These are phyloP conservation scores for Diaporthe sp. DNA, from an alignment of 2,329 filamentous ascomycete species.

Conservation along the genomic window DNA sequence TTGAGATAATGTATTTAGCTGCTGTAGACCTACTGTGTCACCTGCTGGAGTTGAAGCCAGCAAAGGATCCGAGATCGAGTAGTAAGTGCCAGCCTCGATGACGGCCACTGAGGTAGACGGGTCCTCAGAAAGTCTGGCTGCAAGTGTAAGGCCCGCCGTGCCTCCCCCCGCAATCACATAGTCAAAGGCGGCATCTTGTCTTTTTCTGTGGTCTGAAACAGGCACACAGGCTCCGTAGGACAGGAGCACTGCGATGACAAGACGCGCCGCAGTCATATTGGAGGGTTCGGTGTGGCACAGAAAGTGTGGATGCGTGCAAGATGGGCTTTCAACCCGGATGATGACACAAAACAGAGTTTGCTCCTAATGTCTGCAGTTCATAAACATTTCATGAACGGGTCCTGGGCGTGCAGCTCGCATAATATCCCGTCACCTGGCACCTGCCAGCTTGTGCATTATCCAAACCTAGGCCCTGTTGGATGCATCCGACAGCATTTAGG, in stretches of 20 bases:
- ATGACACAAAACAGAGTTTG: neutral
- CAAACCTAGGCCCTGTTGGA: neutral
- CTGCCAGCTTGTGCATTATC: neutral
- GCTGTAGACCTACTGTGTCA: neutral
- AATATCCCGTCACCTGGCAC: constrained; percentile 1
- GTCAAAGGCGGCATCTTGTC: constrained; percentile 25
- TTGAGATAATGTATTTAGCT: neutral
- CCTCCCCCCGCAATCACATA: constrained; percentile 19
- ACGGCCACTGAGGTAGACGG: constrained; percentile 7
- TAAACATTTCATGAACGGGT: neutral
- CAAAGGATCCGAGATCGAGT: constrained; percentile 3
- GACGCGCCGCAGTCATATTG: neutral
- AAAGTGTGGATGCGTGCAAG: neutral
- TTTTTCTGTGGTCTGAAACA: neutral
- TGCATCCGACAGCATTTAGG: neutral
- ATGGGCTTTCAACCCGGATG: neutral
- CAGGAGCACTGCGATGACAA: neutral
- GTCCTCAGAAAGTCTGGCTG: constrained; percentile 7
- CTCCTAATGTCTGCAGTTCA: neutral
- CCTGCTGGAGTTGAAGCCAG: constrained; percentile 10
- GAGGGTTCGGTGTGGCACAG: neutral
- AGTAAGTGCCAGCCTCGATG: constrained; percentile 10
- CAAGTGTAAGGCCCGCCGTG: constrained; percentile 25
- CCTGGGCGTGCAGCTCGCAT: neutral
- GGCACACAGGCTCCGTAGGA: neutral